Evolutionary conservation across 306 rosid species (phyloP), one percentile per base, ranked within the genome.

Genomic region (Acacia melanoxylon): DNA sequence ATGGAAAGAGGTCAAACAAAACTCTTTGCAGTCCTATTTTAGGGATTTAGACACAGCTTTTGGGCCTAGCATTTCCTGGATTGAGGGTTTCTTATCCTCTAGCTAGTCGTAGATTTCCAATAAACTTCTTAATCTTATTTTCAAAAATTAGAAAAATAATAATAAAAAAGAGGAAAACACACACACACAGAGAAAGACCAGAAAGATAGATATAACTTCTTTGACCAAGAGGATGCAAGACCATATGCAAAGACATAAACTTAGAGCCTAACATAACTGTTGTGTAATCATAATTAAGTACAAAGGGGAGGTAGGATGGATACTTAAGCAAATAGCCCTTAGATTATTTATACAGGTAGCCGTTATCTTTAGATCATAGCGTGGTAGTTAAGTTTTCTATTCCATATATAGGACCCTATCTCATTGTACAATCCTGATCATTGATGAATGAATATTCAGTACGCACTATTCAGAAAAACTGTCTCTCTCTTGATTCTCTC

Each of bases 231-330:
- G 71, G 22, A 66, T 17, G 72, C 72, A 63, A 78, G 66, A 61
- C 62, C 77, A 85, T 59, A 45, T 17, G 15, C 45, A 74, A 40
- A 68, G 29, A 66, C 59, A 63, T 15, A 72, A 67, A n/a, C 29
- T 74, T 56, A 59, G 42, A 20, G 10, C 83, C 81, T 41, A 56
- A 37, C 44, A 66, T 37, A 37, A 37, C 41, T 37, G 41, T 37
- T 37, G 41, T 37, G 41, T 37, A 6, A 37, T 37, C 8, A 37
- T 37, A 37, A 37, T 37, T 37, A 37, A 37, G 8, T 37, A 37
- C 41, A 37, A 37, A 37, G 8, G 41, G 41, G 8, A 37, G 41
- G 8, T 37, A 37, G 41, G 41, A 37, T 37, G 6, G 41, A 37
- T 37, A 35, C 7, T 35, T 35, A 37, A 35, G 40, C 40, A 35